phyloP scores from a whole-genome alignment of 768 basidiomycete species.

The Pisolithus albus region DNA sequence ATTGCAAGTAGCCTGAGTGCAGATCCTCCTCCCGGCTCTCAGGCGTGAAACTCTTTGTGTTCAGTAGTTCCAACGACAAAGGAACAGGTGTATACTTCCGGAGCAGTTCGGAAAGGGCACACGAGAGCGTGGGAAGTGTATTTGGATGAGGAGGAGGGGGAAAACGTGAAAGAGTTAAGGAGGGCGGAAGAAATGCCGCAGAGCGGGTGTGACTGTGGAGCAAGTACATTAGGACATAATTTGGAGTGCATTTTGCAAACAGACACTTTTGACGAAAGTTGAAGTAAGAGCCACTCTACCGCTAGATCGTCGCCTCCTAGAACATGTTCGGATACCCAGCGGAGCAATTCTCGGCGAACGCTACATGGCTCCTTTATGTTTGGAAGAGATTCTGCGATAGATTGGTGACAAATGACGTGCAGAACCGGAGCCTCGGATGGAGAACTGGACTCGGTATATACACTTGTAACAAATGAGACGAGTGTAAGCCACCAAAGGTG shows the following conservation, averaged over 20 bases:
- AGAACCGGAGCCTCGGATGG: constrained; percentile 50
- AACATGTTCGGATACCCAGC: constrained; percentile 67
- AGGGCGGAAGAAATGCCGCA: constrained; percentile 60
- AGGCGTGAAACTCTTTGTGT: constrained; percentile 51
- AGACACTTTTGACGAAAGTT: constrained; percentile 56
- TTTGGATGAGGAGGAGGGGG: constrained; percentile 35
- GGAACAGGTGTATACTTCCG: constrained; percentile 51
- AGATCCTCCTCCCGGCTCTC: constrained; percentile 67
- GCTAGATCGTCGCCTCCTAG: constrained; percentile 62
- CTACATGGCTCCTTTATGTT: constrained; percentile 6
- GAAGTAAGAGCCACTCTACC: constrained; percentile 71
- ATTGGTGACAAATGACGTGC: constrained; percentile 51
- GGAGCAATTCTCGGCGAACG: constrained; percentile 49
- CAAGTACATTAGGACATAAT: neutral
- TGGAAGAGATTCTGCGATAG: neutral
- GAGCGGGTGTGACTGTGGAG: constrained; percentile 54
- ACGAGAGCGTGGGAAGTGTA: constrained; percentile 41
- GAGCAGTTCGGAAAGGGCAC: constrained; percentile 51
- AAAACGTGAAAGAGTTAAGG: constrained; percentile 57
- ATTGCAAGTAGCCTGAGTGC: constrained; percentile 67
- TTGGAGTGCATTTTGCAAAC: constrained; percentile 21
- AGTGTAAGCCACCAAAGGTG: neutral
- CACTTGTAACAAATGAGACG: constrained; percentile 26
- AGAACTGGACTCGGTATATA: constrained; percentile 33
- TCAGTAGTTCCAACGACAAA: constrained; percentile 57